Conservation (phyloP, 2,329 filamentous ascomycete species). For the Amphichorda felina region DNA sequence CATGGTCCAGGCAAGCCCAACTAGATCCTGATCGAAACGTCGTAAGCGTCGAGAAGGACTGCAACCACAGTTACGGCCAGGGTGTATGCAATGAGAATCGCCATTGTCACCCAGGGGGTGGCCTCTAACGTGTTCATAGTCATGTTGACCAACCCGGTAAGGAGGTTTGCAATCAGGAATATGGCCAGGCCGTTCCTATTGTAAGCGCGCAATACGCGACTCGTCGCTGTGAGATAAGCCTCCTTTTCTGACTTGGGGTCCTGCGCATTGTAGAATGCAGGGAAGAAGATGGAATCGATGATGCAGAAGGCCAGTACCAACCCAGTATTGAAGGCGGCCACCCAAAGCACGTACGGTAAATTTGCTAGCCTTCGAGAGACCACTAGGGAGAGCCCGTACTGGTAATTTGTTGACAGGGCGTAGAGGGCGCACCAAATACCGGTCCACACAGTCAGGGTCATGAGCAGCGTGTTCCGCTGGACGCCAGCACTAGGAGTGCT, state of each 20-base stretch:
- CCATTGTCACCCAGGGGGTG: conserved; percentile 53
- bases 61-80: conserved; percentile 55
- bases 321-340: conserved; percentile 79
- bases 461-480: conserved; percentile 46
- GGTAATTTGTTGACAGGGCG: conserved; percentile 53
- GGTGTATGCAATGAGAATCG: conserved; percentile 63
- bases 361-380: conserved; percentile 89
- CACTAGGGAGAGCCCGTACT: conserved; percentile 57
- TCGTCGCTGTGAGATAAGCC: conserved; percentile 59
- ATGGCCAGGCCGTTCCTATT: conserved; percentile 81
- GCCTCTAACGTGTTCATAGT: conserved; percentile 71
- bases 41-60: conserved; percentile 48
- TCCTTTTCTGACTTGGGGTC: conserved; percentile 47
- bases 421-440: conserved; percentile 61
- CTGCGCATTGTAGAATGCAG: conserved; percentile 49
- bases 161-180: conserved; percentile 78
- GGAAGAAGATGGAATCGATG: conserved; percentile 71
- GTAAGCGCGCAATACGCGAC: conserved; percentile 67
- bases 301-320: conserved; percentile 70
- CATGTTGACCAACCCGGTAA: conserved; percentile 85
- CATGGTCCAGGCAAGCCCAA: neutral
- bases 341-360: conserved; percentile 86
- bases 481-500: conserved; percentile 27
- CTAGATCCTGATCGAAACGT: conserved; percentile 61
- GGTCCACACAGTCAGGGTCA: conserved; percentile 53